A percentile compares a stretch with the other conserved stretches of the same genome.
Conservation (phyloP, 768 basidiomycete species). For the Pulveroboletus ravenelii region DNA sequence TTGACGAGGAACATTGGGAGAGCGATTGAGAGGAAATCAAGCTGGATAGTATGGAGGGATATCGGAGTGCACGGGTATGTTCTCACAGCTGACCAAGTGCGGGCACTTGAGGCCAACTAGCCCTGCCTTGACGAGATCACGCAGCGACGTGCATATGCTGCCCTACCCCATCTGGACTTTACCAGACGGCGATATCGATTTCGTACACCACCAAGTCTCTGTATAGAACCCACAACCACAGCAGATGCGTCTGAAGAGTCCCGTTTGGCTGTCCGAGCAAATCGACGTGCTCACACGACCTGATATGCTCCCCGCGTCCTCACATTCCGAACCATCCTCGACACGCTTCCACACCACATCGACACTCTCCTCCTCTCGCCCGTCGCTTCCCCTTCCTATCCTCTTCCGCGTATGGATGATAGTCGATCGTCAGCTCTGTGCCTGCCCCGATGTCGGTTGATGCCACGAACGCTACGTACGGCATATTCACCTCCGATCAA, state of each 20-base stretch:
- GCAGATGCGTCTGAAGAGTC: too few species aligned
- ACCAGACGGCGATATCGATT: too few species aligned
- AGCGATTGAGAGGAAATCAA: neutral
- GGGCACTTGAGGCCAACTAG: neutral
- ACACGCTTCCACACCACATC: slow-evolving; percentile 35
- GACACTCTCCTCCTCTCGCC: slow-evolving; percentile 30
- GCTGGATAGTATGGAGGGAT: slow-evolving; percentile 3
- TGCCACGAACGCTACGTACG: slow-evolving; percentile 60
- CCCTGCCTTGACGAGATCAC: too few species aligned
- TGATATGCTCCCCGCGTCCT: too few species aligned
- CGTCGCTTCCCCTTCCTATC: slow-evolving; percentile 25
- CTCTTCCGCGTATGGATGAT: slow-evolving; percentile 43
- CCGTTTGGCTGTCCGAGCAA: neutral
- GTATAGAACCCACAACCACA: too few species aligned
- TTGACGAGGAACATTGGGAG: slow-evolving; percentile 17
- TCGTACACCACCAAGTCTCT: too few species aligned
- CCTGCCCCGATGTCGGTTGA: slow-evolving; percentile 41
- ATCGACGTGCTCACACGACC: neutral
- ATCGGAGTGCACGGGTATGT: slow-evolving; percentile 9
- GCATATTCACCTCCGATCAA: slow-evolving; percentile 46
- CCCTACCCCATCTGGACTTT: too few species aligned
- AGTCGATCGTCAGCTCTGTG: slow-evolving; percentile 63
- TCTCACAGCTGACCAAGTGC: slow-evolving; percentile 10
- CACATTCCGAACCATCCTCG: slow-evolving; percentile 34
- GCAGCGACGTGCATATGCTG: too few species aligned